Conservation (phyloP, 2,329 filamentous ascomycete species). For the Epichloe festucae region DNA sequence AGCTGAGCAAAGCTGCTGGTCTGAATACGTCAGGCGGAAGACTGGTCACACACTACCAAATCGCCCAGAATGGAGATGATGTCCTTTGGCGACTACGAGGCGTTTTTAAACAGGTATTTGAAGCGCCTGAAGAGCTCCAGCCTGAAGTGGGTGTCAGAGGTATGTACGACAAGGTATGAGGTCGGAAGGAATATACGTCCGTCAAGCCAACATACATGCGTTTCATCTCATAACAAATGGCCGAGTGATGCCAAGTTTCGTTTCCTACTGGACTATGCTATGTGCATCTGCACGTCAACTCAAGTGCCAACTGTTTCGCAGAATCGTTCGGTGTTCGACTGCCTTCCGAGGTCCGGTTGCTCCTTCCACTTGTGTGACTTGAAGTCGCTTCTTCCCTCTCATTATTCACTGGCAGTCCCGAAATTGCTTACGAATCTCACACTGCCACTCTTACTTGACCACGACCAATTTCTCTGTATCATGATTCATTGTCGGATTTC, state of each 20-base stretch:
- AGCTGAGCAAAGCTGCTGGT: slow-evolving; percentile 28
- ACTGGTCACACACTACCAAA: slow-evolving; percentile 44
- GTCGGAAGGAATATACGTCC: neutral
- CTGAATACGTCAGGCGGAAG: slow-evolving; percentile 27
- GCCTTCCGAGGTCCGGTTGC: neutral
- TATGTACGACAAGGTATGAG: slow-evolving; percentile 1
- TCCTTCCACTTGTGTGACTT: slow-evolving; percentile 4
- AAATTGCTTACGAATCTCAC: neutral
- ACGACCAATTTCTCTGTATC: neutral
- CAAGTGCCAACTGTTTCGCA: too few relatives aligned
- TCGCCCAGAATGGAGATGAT: slow-evolving; percentile 45
- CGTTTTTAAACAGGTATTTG: slow-evolving; percentile 33
- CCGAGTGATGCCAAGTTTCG: too few relatives aligned
- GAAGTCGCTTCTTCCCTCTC: slow-evolving; percentile 1
- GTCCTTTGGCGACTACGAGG: slow-evolving; percentile 43
- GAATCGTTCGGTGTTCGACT: neutral
- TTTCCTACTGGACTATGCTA: too few relatives aligned
- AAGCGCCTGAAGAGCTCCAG: slow-evolving; percentile 6
- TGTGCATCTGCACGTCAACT: too few relatives aligned
- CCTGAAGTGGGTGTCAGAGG: neutral
- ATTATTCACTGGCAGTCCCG: neutral
- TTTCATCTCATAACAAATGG: too few relatives aligned
- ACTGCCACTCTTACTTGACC: neutral
- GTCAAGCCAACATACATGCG: neutral
- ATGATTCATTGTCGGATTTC: neutral